Evolutionary conservation across 345 rosid genomes (phyloP).

Genomic region (Isatis tinctoria): DNA sequence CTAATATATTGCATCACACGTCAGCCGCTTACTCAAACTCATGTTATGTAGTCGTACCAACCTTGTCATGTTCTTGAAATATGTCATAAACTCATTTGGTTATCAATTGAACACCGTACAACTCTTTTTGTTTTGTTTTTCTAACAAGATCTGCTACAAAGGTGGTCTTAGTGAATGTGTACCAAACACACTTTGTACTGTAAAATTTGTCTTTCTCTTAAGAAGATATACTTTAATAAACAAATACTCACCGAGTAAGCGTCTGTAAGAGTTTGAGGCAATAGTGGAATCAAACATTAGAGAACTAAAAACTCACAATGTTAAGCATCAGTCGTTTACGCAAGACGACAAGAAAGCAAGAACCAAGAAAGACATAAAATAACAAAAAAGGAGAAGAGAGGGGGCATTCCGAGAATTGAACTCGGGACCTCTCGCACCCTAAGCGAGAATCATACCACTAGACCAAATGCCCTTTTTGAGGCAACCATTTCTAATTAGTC

Average conservation of each 20-base stretch:
- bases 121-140: not conserved
- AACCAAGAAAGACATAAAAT: too few species aligned
- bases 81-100: not conserved
- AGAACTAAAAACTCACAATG: not conserved
- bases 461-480: conserved; percentile 52
- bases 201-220: not conserved
- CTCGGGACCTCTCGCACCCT: conserved; percentile 85
- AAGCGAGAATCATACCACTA: conserved; percentile 90
- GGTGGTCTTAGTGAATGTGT: not conserved
- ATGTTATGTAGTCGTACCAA: not conserved
- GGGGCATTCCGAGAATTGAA: conserved; percentile 67
- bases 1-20: not conserved
- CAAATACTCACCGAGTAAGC: not conserved
- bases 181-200: not conserved
- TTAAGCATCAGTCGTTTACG: not conserved
- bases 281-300: not conserved
- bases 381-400: not conserved
- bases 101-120: not conserved
- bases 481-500: not conserved
- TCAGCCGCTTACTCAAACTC: not conserved
- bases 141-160: too few species aligned
- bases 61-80: conserved; percentile 7
- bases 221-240: not conserved
- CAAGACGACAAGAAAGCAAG: not conserved
- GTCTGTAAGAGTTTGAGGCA: not conserved